phyloP scores from a whole-genome alignment of 306 rosid species.

The Dryas alaskensis region DNA sequence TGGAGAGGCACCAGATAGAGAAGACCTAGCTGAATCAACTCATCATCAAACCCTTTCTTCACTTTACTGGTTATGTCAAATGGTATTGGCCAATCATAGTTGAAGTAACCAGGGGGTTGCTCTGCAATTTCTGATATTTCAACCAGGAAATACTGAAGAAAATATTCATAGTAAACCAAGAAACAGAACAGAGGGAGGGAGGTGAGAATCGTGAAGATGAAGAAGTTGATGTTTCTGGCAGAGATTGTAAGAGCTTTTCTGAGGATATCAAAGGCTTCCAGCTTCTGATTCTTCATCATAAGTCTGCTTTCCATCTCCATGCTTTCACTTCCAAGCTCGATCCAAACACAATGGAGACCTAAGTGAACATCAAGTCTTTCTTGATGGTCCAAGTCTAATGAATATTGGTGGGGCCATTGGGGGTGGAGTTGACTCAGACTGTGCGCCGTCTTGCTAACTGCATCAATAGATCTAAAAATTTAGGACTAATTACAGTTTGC shows the following conservation, averaged over 20 bases:
- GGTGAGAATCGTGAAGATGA: conserved; percentile 40
- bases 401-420: not conserved
- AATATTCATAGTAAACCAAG: conserved; percentile 40
- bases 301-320: conserved; percentile 33
- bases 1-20: conserved; percentile 17
- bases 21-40: not conserved
- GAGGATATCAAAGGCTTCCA: conserved; percentile 37
- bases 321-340: conserved; percentile 15
- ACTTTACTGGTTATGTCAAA: not conserved
- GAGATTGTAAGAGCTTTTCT: conserved; percentile 34
- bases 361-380: not conserved
- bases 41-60: not conserved
- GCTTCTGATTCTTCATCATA: conserved; percentile 28
- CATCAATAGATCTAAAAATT: not conserved
- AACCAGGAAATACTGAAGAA: conserved; percentile 30
- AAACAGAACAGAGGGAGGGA: conserved; percentile 45
- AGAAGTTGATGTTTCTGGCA: conserved; percentile 45
- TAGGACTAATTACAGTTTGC: too few species aligned
- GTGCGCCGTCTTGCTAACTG: not conserved
- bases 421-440: not conserved
- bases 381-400: not conserved
- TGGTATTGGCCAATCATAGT: not conserved
- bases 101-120: conserved; percentile 5
- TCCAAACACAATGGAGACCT: not conserved
- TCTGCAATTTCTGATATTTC: conserved; percentile 10